Conservation (phyloP, 2,329 filamentous ascomycete genomes). For the Fusarium sp. region DNA sequence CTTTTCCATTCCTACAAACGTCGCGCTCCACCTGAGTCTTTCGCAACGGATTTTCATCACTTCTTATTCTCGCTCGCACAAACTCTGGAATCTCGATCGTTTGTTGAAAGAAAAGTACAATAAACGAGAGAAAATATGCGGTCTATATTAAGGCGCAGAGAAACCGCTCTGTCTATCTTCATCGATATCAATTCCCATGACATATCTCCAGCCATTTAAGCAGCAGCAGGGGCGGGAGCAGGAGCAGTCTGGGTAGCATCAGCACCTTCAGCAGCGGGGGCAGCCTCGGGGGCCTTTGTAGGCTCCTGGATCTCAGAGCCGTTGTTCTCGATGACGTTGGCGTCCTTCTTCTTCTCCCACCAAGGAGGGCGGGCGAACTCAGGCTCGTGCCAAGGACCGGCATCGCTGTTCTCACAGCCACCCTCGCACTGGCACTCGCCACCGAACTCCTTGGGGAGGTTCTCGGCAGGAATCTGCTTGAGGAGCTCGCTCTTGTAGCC, state of each 20-base stretch:
- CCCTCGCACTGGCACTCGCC: conserved; percentile 84
- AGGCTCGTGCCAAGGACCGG: conserved; percentile 86
- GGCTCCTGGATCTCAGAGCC: conserved; percentile 53
- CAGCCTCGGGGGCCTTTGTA: conserved; percentile 48
- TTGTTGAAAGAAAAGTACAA: conserved; percentile 24
- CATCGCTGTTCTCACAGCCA: conserved; percentile 88
- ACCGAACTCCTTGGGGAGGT: conserved; percentile 87
- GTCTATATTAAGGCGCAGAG: conserved; percentile 41
- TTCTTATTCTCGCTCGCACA: conserved; percentile 22
- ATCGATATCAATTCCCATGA: conserved; percentile 12
- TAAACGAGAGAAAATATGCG: conserved; percentile 39
- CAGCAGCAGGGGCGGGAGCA: conserved; percentile 47
- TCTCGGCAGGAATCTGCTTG: conserved; percentile 86
- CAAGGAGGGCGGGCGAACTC: conserved; percentile 74
- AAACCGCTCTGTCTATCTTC: conserved; percentile 31
- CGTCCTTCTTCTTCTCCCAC: conserved; percentile 65
- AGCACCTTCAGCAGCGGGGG: conserved; percentile 49
- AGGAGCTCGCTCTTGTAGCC: conserved; percentile 87
- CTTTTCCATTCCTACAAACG: conserved; percentile 23
- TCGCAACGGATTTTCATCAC: conserved; percentile 28
- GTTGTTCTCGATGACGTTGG: conserved; percentile 56
- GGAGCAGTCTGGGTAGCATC: conserved; percentile 52
- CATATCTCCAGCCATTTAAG: conserved; percentile 41
- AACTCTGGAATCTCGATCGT: conserved; percentile 15
- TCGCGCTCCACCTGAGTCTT: conserved; percentile 27